phyloP scores from a whole-genome alignment of 768 basidiomycete genomes.

The Amanita rimosa region DNA sequence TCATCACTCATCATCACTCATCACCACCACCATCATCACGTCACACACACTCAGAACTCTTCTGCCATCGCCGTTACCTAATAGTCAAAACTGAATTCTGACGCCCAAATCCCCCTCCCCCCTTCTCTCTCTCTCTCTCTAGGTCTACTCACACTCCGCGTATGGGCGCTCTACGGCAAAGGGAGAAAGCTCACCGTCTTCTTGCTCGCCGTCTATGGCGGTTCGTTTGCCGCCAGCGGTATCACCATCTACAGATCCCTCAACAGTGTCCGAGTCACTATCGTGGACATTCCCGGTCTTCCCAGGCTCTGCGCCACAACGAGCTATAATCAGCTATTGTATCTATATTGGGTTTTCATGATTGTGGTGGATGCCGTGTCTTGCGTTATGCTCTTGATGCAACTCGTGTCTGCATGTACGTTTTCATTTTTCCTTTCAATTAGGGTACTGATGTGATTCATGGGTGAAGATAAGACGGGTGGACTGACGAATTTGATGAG shows the following conservation, averaged over 20 bases:
- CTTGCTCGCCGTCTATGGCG: background rate
- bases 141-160: background rate
- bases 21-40: too few species aligned
- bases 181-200: background rate
- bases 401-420: conserved; percentile 2
- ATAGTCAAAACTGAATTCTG: too few species aligned
- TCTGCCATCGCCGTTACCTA: too few species aligned
- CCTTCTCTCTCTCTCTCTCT: too few species aligned
- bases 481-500: conserved; percentile 5
- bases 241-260: conserved; percentile 3
- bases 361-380: conserved; percentile 4
- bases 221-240: conserved; percentile 1
- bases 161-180: conserved; percentile 5
- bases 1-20: too few species aligned
- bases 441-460: background rate
- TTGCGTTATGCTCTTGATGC: conserved; percentile 1
- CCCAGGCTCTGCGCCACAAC: background rate
- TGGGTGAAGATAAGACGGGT: background rate
- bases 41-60: too few species aligned
- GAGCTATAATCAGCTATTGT: conserved; percentile 2
- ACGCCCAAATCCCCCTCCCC: too few species aligned
- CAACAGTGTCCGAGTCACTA: background rate
- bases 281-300: background rate
- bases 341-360: conserved; percentile 6
- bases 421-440: background rate